Evolutionary conservation across 179 eudicot species (phyloP).

Genomic region (Beta lomatogona): DNA sequence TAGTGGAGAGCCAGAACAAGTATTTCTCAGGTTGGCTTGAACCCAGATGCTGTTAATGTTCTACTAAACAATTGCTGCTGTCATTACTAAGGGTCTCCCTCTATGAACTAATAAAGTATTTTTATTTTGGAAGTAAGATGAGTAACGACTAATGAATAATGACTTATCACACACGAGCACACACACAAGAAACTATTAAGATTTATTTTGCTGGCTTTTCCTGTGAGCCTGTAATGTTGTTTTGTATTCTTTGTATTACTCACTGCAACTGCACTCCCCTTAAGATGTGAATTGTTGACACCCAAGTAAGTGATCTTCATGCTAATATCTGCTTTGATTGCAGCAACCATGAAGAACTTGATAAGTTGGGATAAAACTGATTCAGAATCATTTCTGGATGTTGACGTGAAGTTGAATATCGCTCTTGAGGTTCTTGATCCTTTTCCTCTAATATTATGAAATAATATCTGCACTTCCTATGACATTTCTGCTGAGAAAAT

Average conservation of each 20-base stretch:
- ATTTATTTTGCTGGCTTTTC: neutral
- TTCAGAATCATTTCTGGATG: constrained; percentile 61
- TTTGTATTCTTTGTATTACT: neutral
- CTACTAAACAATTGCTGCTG: neutral
- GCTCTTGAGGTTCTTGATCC: constrained; percentile 65
- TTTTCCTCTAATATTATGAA: constrained; percentile 15
- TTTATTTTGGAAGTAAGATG: neutral
- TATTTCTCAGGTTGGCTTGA: constrained; percentile 65
- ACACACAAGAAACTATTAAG: neutral
- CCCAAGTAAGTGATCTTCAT: neutral
- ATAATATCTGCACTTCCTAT: neutral
- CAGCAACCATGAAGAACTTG: constrained; percentile 80
- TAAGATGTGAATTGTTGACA: neutral
- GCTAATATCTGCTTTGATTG: constrained; percentile 32
- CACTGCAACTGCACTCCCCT: neutral
- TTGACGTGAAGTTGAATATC: constrained; percentile 68
- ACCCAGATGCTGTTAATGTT: constrained; percentile 7
- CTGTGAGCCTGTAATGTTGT: neutral
- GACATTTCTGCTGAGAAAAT: constrained; percentile 1
- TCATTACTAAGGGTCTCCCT: neutral
- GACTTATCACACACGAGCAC: neutral
- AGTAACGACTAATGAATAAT: neutral
- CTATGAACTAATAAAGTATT: neutral
- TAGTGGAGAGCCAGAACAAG: constrained; percentile 64
- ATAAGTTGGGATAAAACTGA: constrained; percentile 62